A percentile compares a stretch with the other conserved stretches of the same genome.
phyloP scores from a whole-genome alignment of 345 rosid genomes.

The Camelina neglecta region DNA sequence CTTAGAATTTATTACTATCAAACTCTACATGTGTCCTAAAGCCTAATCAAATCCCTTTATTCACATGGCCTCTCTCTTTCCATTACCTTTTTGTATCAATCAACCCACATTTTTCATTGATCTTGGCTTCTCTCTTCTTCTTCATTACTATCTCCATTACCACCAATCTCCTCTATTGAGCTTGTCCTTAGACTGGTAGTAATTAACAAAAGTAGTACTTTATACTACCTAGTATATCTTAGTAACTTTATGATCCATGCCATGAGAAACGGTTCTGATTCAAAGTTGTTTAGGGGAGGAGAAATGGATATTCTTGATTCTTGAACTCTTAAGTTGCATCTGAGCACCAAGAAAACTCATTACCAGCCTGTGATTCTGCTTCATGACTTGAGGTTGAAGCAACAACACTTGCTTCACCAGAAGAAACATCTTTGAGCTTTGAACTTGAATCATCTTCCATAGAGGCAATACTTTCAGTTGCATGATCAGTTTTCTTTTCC shows the following conservation, averaged over 20 bases:
- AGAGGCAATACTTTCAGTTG: slow-evolving; percentile 25
- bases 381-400: slow-evolving; percentile 39
- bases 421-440: slow-evolving; percentile 33
- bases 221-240: background rate
- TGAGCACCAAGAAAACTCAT: slow-evolving; percentile 28
- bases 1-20: slow-evolving; percentile 34
- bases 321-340: slow-evolving; percentile 18
- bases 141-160: slow-evolving; percentile 7
- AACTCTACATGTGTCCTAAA: slow-evolving; percentile 38
- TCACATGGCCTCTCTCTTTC: slow-evolving; percentile 37
- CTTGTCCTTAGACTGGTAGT: background rate
- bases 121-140: slow-evolving; percentile 16
- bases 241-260: slow-evolving; percentile 22
- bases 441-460: slow-evolving; percentile 36
- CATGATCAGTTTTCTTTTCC: slow-evolving; percentile 31
- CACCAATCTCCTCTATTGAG: background rate
- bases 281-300: slow-evolving; percentile 15
- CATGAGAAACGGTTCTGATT: slow-evolving; percentile 12
- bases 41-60: slow-evolving; percentile 31
- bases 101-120: background rate
- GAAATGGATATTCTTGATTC: slow-evolving; percentile 20
- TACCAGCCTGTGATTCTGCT: slow-evolving; percentile 22
- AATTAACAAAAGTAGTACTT: slow-evolving; percentile 19
- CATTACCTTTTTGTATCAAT: background rate
- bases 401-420: slow-evolving; percentile 26